These are phyloP conservation scores for Nepenthes alata DNA, from an alignment of 179 eudicot species.

Conservation along the genomic window DNA sequence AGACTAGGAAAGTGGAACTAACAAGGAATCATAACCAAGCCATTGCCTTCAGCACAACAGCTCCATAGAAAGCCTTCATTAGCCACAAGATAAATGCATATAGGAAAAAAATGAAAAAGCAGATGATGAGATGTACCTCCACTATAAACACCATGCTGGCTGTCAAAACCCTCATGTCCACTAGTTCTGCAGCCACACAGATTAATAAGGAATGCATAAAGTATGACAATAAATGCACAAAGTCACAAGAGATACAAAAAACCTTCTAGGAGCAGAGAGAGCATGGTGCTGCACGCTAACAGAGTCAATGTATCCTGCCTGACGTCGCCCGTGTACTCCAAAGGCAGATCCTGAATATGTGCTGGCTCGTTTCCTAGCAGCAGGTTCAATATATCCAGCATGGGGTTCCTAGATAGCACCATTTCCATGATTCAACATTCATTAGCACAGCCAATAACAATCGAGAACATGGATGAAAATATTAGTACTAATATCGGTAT, in stretches of 20 bases:
- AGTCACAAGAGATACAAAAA: neutral
- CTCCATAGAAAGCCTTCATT: too few relatives aligned
- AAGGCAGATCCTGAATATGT: constrained; percentile 10
- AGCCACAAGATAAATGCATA: too few relatives aligned
- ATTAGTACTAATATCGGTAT: too few relatives aligned
- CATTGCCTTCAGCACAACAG: too few relatives aligned
- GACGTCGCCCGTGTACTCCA: constrained; percentile 4
- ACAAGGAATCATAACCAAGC: too few relatives aligned
- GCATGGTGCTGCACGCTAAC: constrained; percentile 2
- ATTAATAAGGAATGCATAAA: neutral
- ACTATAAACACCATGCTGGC: constrained; percentile 3
- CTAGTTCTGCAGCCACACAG: constrained; percentile 9
- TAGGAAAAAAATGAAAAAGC: too few relatives aligned
- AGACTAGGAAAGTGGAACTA: too few relatives aligned
- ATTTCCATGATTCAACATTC: neutral
- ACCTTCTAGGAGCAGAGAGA: constrained; percentile 17
- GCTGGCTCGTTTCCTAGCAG: neutral
- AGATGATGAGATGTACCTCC: neutral
- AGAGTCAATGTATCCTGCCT: constrained; percentile 8
- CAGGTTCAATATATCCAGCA: constrained; percentile 22
- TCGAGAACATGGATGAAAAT: too few relatives aligned
- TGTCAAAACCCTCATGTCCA: constrained; percentile 5
- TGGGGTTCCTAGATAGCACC: constrained; percentile 21
- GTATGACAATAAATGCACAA: neutral
- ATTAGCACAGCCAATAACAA: too few relatives aligned